Conservation (phyloP, 495 filamentous ascomycete genomes). For the Apodospora peruviana region DNA sequence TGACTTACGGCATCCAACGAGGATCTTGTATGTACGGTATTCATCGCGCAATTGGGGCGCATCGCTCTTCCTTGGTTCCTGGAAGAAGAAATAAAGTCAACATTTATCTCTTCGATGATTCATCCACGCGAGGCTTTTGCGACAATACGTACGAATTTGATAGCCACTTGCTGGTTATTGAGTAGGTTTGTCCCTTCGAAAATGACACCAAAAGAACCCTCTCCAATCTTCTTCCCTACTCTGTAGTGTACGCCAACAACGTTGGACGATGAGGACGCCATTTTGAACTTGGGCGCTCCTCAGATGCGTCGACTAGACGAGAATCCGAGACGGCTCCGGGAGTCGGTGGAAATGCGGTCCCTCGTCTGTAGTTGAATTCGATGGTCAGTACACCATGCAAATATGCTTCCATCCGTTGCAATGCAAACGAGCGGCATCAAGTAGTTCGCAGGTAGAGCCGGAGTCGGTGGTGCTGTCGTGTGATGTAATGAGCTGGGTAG, state of each 20-base stretch:
- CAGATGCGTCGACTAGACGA: background rate
- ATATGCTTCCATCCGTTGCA: background rate
- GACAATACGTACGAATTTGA: slow-evolving; percentile 83
- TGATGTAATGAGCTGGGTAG: background rate
- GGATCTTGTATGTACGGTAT: slow-evolving; percentile 98
- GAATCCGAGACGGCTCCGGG: background rate
- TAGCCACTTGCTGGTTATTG: slow-evolving; percentile 98
- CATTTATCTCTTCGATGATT: background rate
- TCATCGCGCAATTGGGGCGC: slow-evolving; percentile 97
- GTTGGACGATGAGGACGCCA: slow-evolving; percentile 95
- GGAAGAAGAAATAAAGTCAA: slow-evolving; percentile 4
- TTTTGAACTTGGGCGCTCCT: slow-evolving; percentile 28
- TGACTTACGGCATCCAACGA: slow-evolving; percentile 96
- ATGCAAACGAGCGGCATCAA: background rate
- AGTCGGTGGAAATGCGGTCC: background rate
- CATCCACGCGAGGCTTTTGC: background rate
- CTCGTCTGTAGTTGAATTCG: background rate
- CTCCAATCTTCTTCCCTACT: slow-evolving; percentile 98
- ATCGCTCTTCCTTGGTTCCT: slow-evolving; percentile 99
- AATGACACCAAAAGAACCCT: slow-evolving; percentile 98
- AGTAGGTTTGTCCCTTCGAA: slow-evolving; percentile 98
- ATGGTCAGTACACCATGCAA: background rate
- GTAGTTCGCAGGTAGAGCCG: background rate
- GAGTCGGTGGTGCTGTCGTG: background rate
- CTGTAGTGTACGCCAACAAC: slow-evolving; percentile 99